A percentile compares a stretch with the other conserved stretches of the same genome.
Conservation (phyloP, 2,329 filamentous ascomycete genomes). For the Sarocladium strictum region DNA sequence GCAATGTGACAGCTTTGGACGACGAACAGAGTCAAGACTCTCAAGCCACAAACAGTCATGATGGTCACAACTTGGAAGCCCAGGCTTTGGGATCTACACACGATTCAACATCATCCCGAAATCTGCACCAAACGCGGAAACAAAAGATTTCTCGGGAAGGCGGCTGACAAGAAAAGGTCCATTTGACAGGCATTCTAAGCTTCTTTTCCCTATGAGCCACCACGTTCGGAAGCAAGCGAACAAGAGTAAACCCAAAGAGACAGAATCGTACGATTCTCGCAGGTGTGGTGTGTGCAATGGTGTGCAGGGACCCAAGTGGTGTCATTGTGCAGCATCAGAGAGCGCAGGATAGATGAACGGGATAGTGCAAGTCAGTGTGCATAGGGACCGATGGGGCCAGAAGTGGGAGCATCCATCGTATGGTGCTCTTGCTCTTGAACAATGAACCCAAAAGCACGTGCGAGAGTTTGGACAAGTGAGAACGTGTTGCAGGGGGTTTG, state of each 20-base stretch:
- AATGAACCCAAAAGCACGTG: not conserved
- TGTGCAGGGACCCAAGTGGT: not conserved
- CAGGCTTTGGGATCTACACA: not conserved
- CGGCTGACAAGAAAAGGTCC: not conserved
- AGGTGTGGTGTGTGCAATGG: not conserved
- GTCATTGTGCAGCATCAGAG: not conserved
- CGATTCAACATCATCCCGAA: not conserved
- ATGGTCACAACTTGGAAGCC: not conserved
- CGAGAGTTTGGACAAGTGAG: not conserved
- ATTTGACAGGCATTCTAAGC: slow-evolving; percentile 3
- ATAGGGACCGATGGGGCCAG: not conserved
- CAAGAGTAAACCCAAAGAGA: slow-evolving; percentile 10
- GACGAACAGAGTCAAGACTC: not conserved
- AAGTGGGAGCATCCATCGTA: slow-evolving; percentile 8
- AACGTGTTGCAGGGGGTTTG: not conserved
- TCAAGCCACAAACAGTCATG: not conserved
- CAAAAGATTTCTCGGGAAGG: slow-evolving; percentile 2
- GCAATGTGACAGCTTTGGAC: not conserved
- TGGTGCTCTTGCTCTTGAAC: not conserved
- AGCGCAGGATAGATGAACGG: not conserved
- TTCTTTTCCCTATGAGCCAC: not conserved
- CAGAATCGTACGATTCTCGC: slow-evolving; percentile 8
- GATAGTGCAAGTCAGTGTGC: not conserved
- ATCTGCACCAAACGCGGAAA: slow-evolving; percentile 8
- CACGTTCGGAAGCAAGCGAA: slow-evolving; percentile 7